Percentiles rank a stretch among this genome's conserved stretches.
These are phyloP conservation scores for Ceratocystis ficicola DNA, from an alignment of 2,329 filamentous ascomycete species.

Conservation along the genomic window DNA sequence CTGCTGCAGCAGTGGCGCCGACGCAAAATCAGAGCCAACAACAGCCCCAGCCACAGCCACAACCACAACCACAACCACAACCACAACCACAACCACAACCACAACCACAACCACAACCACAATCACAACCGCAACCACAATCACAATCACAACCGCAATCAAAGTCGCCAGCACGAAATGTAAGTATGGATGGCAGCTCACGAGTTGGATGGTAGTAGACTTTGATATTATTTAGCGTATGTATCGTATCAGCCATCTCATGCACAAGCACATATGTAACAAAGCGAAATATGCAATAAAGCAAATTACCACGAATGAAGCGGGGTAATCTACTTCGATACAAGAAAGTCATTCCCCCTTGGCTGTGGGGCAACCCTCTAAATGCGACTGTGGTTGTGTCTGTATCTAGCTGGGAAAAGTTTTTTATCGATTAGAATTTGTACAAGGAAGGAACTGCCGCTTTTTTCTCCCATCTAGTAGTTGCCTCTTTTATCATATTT, in stretches of 20 bases:
- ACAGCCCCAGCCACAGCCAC: neutral
- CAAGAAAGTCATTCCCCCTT: neutral
- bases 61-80: neutral
- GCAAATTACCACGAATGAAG: neutral
- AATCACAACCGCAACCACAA: no score
- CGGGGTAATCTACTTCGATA: neutral
- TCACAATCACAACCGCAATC: neutral
- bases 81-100: neutral
- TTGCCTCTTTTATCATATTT: conserved; percentile 9
- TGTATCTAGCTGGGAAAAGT: neutral
- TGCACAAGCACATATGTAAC: neutral
- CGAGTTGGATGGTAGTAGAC: conserved; percentile 10
- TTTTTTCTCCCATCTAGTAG: neutral
- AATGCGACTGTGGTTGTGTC: neutral
- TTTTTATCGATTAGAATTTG: conserved; percentile 13
- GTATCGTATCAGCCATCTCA: neutral
- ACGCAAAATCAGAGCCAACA: neutral
- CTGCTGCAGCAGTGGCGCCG: conserved; percentile 2
- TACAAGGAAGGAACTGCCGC: neutral
- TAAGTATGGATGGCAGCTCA: neutral
- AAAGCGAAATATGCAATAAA: conserved; percentile 8
- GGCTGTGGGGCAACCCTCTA: conserved; percentile 8
- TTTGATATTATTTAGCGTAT: conserved; percentile 4
- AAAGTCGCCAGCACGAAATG: neutral
- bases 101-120: no score